These are phyloP conservation scores for Cunninghamia lanceolata DNA, from an alignment of 75 land plant species.

Conservation along the genomic window DNA sequence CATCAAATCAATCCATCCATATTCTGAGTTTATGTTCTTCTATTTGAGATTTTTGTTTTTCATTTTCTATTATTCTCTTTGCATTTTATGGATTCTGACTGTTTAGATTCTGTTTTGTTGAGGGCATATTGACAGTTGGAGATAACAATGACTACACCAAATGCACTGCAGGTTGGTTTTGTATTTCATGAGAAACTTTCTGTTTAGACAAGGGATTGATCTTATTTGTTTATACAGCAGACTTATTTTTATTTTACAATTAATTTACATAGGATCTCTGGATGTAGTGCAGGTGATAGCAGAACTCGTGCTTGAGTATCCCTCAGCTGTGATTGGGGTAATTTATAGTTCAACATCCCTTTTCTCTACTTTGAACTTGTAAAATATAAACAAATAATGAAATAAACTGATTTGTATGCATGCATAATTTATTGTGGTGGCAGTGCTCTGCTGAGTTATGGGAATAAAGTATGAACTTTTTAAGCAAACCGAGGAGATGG, in stretches of 20 bases:
- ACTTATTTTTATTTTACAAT: not conserved
- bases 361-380: not conserved
- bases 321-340: conserved; percentile 67
- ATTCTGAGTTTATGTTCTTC: not conserved
- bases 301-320: conserved; percentile 51
- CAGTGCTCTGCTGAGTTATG: not conserved
- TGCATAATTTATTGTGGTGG: not conserved
- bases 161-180: conserved; percentile 69
- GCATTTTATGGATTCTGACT: conserved; percentile 1
- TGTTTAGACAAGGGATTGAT: not conserved
- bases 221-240: not conserved
- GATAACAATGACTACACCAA: conserved; percentile 77
- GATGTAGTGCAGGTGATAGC: conserved; percentile 48
- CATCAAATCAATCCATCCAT: not conserved
- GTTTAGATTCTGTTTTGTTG: conserved; percentile 3
- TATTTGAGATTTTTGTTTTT: not conserved
- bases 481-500: not conserved
- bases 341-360: conserved; percentile 1
- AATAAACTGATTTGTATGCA: not conserved
- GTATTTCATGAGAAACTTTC: not conserved
- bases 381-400: not conserved
- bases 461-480: not conserved
- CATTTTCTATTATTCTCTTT: not conserved
- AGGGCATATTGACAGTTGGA: conserved; percentile 50
- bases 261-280: not conserved